Percentiles rank a stretch among this genome's conserved stretches.
phyloP scores from a whole-genome alignment of 1,284 basidiomycete species.

The Tylopilus sp. region DNA sequence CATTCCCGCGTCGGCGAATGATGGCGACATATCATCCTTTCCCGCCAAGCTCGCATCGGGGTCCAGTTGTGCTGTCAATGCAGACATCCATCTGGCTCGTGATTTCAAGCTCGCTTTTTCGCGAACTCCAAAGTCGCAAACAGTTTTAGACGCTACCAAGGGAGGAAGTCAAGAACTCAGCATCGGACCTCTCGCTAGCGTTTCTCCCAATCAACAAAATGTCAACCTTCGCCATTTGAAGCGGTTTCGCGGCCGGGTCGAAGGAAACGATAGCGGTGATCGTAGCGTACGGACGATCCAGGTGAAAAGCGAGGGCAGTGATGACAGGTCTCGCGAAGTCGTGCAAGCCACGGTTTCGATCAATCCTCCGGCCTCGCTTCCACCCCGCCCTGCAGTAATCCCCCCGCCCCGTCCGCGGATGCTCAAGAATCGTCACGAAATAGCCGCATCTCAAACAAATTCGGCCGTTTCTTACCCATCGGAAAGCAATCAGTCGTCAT shows the following conservation, averaged over 20 bases:
- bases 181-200: slow-evolving; percentile 18
- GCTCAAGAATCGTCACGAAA: slow-evolving; percentile 12
- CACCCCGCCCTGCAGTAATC: slow-evolving; percentile 20
- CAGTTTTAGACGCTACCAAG: slow-evolving; percentile 14
- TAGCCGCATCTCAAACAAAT: background rate
- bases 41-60: slow-evolving; percentile 13
- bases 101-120: slow-evolving; percentile 13
- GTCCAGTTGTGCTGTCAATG: background rate
- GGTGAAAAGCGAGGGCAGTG: slow-evolving; percentile 23
- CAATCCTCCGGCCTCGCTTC: slow-evolving; percentile 5
- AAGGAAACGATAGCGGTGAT: slow-evolving; percentile 29
- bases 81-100: slow-evolving; percentile 2
- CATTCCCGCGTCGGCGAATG: slow-evolving; percentile 8
- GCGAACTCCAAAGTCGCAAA: slow-evolving; percentile 26
- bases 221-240: slow-evolving; percentile 33
- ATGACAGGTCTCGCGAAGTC: slow-evolving; percentile 3
- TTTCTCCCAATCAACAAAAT: slow-evolving; percentile 30
- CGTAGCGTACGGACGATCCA: slow-evolving; percentile 24
- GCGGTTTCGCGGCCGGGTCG: slow-evolving; percentile 21
- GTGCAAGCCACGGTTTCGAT: background rate
- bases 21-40: slow-evolving; percentile 3
- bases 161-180: slow-evolving; percentile 17
- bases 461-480: slow-evolving; percentile 5
- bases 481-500: background rate
- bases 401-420: slow-evolving; percentile 25